Conservation (phyloP, 2,329 filamentous ascomycete genomes). For the Sphaerostilbella broomeana region DNA sequence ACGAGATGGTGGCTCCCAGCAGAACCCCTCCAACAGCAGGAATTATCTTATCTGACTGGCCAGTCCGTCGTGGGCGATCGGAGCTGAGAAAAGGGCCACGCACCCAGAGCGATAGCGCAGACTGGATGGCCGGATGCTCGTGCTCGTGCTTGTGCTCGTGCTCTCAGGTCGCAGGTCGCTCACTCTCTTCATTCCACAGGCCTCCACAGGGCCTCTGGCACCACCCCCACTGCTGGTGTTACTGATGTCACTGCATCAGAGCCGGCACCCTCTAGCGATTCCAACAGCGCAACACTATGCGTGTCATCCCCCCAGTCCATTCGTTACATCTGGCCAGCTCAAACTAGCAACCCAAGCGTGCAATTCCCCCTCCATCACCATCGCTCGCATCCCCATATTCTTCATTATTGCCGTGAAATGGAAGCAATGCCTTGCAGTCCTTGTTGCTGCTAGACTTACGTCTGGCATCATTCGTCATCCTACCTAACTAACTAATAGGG, state of each 20-base stretch:
- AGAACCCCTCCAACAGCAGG: too few species aligned
- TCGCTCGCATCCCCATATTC: conserved; percentile 9
- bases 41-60: too few species aligned
- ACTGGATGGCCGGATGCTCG: neutral
- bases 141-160: neutral
- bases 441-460: conserved; percentile 19
- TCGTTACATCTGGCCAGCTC: conserved; percentile 6
- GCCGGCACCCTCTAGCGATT: neutral
- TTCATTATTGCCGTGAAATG: conserved; percentile 5
- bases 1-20: too few species aligned
- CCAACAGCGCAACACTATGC: neutral
- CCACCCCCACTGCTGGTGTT: conserved; percentile 1
- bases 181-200: neutral
- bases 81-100: too few species aligned
- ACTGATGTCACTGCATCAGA: conserved; percentile 2
- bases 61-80: too few species aligned
- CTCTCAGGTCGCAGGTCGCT: neutral
- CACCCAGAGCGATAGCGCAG: too few species aligned
- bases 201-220: neutral
- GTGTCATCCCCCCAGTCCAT: conserved; percentile 9
- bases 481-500: neutral
- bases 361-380: neutral
- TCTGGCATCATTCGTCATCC: conserved; percentile 17
- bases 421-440: conserved; percentile 18
- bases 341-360: neutral